Conservation (phyloP, 2,329 filamentous ascomycete genomes). For the Neofusicoccum ribis region DNA sequence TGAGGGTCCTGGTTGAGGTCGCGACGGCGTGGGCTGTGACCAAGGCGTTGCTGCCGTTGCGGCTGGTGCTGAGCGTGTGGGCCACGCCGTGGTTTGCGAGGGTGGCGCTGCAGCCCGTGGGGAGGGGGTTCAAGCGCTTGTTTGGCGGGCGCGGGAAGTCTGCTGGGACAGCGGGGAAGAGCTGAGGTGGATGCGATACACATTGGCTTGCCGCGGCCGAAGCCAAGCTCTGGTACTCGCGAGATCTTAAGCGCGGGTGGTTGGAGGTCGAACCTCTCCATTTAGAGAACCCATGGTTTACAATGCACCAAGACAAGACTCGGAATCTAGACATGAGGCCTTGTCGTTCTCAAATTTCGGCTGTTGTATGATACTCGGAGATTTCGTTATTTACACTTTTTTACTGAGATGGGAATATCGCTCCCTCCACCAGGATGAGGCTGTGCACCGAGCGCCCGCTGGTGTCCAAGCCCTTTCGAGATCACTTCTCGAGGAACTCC, state of each 20-base stretch:
- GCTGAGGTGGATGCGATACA: not conserved
- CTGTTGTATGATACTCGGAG: no score
- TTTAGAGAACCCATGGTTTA: no score
- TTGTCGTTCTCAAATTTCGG: no score
- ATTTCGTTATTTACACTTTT: no score
- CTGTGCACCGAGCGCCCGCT: no score
- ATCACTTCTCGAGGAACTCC: not conserved
- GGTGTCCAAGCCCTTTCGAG: not conserved
- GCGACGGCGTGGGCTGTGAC: constrained; percentile 90
- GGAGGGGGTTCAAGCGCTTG: not conserved
- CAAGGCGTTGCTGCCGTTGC: constrained; percentile 76
- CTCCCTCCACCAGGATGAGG: no score
- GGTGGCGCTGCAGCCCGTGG: constrained; percentile 30
- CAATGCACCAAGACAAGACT: no score
- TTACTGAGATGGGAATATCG: no score
- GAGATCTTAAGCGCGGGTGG: no score
- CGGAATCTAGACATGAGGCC: no score
- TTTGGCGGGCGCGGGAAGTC: not conserved
- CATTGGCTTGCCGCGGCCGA: not conserved
- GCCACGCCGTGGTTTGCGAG: constrained; percentile 90
- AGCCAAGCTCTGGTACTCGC: no score
- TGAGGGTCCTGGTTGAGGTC: constrained; percentile 48
- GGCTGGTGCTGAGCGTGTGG: constrained; percentile 80
- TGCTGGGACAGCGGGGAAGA: not conserved
- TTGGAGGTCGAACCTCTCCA: no score